Evolutionary conservation across 2,329 filamentous ascomycete species (phyloP), one percentile per base, ranked within the genome.

Genomic region (Alternaria postmessia): DNA sequence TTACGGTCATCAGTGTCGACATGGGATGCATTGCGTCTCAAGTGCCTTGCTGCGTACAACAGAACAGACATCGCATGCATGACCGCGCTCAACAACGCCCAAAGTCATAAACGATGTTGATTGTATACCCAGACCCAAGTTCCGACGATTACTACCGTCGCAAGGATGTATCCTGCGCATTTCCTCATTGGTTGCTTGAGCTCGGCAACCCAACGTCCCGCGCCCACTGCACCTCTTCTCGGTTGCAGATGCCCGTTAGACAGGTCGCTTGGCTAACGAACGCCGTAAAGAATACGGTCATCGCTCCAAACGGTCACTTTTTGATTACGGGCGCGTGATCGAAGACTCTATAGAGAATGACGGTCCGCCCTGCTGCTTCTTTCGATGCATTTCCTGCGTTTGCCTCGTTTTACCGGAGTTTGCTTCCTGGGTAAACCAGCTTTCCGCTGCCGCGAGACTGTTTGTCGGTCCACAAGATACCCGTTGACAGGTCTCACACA

Each of bases 121-220:
- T 22, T 22, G 9, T n/a, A 47, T 53, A 54, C 54, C 54, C 47
- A 54, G 12, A 46, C 22, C 32, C 22, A 32, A 7, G 4, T 30
- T 30, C 32, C 11, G 20, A n/a, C 26, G 22, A 5, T 12, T 26
- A 34, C 30, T 16, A 18, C n/a, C 32, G 3, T 14, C 12, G 24
- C 18, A 44, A 46, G 26, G 34, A n/a, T 7, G 7, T 42, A n/a
- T 44, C 12, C 8, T 11, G 7, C 11, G 2, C 1, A 28, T 18
- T 24, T 11, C 42, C 32, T 36, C 16, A 58, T 58, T 58, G 49
- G 56, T 14, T 43, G 24, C 20, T 32, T 32, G 16, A 22, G 28
- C 38, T 28, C 44, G 44, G 60, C 26, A 55, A 53, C 14, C 8
- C 18, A 28, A 59, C 18, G 30, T 47, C 14, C 55, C 55, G 51